Conservation (phyloP, 176 grass and related monocot genomes). For the Olyra latifolia region DNA sequence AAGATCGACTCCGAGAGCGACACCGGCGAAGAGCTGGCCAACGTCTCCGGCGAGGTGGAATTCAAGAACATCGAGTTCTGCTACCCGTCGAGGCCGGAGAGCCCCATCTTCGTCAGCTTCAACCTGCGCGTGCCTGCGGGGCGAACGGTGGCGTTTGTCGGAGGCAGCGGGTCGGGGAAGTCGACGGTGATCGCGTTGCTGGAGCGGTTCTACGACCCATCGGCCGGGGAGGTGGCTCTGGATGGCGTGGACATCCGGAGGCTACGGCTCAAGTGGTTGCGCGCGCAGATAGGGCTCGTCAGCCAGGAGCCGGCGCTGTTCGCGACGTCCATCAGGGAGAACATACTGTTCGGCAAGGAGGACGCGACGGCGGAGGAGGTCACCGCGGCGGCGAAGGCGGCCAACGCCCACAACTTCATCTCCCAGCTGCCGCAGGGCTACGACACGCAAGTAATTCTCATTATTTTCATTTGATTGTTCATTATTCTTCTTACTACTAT, state of each 20-base stretch:
- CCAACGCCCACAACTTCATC: constrained; percentile 94
- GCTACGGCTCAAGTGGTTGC: constrained; percentile 85
- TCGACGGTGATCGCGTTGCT: constrained; percentile 93
- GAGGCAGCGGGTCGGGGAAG: constrained; percentile 80
- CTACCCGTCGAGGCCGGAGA: constrained; percentile 86
- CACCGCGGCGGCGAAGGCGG: constrained; percentile 44
- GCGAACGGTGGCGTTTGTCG: constrained; percentile 76
- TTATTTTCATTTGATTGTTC: background rate
- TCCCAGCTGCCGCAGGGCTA: constrained; percentile 82
- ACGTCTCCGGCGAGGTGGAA: constrained; percentile 76
- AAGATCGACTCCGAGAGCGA: constrained; percentile 86
- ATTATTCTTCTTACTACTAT: no score
- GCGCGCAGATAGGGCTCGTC: constrained; percentile 86
- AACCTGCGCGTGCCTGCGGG: constrained; percentile 76
- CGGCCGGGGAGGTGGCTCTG: constrained; percentile 56
- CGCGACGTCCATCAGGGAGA: constrained; percentile 75
- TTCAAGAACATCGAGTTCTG: constrained; percentile 79
- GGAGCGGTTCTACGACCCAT: constrained; percentile 90
- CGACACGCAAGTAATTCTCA: constrained; percentile 61
- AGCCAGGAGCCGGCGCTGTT: constrained; percentile 95
- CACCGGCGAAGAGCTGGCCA: constrained; percentile 58
- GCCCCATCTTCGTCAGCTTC: constrained; percentile 73
- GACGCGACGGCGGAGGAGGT: constrained; percentile 69
- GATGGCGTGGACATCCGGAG: constrained; percentile 77
- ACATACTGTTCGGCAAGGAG: constrained; percentile 85